Conservation (phyloP, 805 yeast genomes). For the Blastobotrys robertii region DNA sequence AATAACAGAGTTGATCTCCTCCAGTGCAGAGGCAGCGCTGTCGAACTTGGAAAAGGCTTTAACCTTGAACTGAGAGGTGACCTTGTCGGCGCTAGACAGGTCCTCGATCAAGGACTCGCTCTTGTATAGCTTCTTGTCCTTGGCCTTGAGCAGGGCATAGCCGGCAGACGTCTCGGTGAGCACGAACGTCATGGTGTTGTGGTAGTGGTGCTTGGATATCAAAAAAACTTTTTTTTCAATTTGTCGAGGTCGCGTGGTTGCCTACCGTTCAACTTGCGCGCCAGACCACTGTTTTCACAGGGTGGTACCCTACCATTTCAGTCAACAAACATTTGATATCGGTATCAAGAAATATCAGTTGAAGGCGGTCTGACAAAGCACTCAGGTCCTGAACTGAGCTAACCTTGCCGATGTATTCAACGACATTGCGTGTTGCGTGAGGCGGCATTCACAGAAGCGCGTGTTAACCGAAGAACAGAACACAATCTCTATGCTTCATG, state of each 20-base stretch:
- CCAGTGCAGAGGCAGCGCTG: slow-evolving; percentile 92
- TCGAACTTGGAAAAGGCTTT: slow-evolving; percentile 92
- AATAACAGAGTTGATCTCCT: slow-evolving; percentile 83
- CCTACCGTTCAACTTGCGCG: too few species aligned
- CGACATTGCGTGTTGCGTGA: too few species aligned
- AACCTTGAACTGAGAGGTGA: slow-evolving; percentile 80
- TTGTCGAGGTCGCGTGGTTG: background rate
- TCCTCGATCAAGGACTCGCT: slow-evolving; percentile 64
- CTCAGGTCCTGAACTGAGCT: too few species aligned
- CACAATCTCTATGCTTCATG: too few species aligned
- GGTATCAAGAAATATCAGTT: too few species aligned
- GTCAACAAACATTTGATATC: too few species aligned
- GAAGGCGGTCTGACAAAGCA: too few species aligned
- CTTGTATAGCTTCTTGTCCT: slow-evolving; percentile 95
- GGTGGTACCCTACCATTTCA: too few species aligned
- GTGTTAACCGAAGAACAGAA: too few species aligned
- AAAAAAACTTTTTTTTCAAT: background rate
- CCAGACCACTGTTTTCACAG: too few species aligned
- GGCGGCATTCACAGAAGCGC: too few species aligned
- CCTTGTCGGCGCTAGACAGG: slow-evolving; percentile 73
- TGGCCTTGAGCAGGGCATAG: slow-evolving; percentile 92
- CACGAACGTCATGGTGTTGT: slow-evolving; percentile 32
- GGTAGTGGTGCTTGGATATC: background rate
- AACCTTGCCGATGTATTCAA: too few species aligned
- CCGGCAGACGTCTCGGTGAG: slow-evolving; percentile 98